These are phyloP conservation scores for Albifimbria verrucaria DNA, from an alignment of 2,329 filamentous ascomycete species.

Conservation along the genomic window DNA sequence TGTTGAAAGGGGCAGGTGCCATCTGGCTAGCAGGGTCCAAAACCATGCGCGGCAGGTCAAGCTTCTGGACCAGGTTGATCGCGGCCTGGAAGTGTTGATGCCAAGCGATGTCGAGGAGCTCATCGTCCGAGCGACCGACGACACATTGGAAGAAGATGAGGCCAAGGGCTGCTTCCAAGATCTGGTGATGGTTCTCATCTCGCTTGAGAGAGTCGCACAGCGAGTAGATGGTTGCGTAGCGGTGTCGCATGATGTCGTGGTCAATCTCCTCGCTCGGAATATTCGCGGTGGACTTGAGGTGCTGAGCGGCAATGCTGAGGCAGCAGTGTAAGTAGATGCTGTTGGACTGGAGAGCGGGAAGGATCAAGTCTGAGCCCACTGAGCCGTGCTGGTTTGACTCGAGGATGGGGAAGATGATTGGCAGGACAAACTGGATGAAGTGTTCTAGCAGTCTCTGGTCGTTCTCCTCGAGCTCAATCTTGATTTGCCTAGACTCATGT, in stretches of 20 bases:
- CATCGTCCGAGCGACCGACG: conserved; percentile 81
- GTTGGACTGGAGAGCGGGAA: conserved; percentile 86
- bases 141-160: conserved; percentile 97
- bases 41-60: conserved; percentile 71
- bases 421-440: conserved; percentile 84
- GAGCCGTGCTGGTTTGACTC: conserved; percentile 87
- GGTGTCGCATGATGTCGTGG: conserved; percentile 87
- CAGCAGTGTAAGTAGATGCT: conserved; percentile 94
- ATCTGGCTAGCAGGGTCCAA: conserved; percentile 51
- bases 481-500: conserved; percentile 62
- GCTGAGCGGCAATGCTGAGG: conserved; percentile 86
- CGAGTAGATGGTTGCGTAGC: conserved; percentile 81
- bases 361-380: conserved; percentile 74
- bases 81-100: conserved; percentile 95
- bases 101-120: conserved; percentile 90
- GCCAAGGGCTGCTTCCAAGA: conserved; percentile 86
- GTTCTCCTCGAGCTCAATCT: conserved; percentile 80
- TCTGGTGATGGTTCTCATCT: conserved; percentile 81
- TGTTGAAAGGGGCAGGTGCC: conserved; percentile 79
- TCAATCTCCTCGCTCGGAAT: conserved; percentile 72
- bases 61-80: conserved; percentile 77
- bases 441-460: conserved; percentile 87
- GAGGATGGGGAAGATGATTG: conserved; percentile 86
- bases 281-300: conserved; percentile 72
- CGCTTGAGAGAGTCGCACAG: conserved; percentile 77